These are phyloP conservation scores for Bjerkandera adusta DNA, from an alignment of 1,284 basidiomycete genomes.

Conservation along the genomic window DNA sequence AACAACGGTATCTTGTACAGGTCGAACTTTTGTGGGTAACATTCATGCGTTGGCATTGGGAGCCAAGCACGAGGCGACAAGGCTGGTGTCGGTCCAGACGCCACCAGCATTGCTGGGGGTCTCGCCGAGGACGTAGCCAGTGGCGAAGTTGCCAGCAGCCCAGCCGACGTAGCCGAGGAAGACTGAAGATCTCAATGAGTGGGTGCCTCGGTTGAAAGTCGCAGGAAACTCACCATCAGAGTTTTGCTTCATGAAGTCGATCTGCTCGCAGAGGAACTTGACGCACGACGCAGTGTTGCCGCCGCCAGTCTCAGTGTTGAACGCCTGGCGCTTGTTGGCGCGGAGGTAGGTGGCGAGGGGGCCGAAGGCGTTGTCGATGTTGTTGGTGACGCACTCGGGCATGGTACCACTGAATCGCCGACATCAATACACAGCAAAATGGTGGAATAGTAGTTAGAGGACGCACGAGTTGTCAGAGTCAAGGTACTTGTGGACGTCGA, in stretches of 20 bases:
- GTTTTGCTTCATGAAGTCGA: conserved; percentile 49
- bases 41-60: no score
- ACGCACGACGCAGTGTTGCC: conserved; percentile 49
- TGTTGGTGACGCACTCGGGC: conserved; percentile 46
- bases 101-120: conserved; percentile 35
- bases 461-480: conserved; percentile 54
- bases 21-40: no score
- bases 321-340: conserved; percentile 50
- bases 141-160: conserved; percentile 38
- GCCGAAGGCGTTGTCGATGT: conserved; percentile 46
- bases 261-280: conserved; percentile 45
- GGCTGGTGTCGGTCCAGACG: conserved; percentile 40
- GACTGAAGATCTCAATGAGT: conserved; percentile 20
- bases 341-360: conserved; percentile 50
- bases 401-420: conserved; percentile 27
- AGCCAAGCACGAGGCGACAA: conserved; percentile 40
- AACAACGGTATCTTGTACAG: no score
- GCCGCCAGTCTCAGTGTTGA: conserved; percentile 64
- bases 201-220: not conserved
- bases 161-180: conserved; percentile 46
- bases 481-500: conserved; percentile 66
- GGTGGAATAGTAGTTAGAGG: conserved; percentile 19
- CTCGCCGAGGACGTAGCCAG: conserved; percentile 37
- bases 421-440: conserved; percentile 4
- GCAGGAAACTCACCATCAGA: conserved; percentile 38